phyloP scores from a whole-genome alignment of 305 asterid species.

The Fraxinus albicans region DNA sequence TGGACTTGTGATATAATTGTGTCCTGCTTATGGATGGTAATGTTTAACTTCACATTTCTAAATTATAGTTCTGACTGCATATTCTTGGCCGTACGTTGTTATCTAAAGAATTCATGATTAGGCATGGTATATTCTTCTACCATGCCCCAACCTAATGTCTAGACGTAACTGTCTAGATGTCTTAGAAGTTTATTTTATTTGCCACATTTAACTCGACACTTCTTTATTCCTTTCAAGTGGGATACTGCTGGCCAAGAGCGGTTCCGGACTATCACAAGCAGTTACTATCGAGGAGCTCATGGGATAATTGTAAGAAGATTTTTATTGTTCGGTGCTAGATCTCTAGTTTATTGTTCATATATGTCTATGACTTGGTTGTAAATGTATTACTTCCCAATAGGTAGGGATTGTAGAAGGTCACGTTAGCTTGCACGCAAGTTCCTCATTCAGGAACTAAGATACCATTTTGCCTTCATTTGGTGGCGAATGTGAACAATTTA shows the following conservation, averaged over 20 bases:
- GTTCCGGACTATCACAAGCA: slow-evolving; percentile 94
- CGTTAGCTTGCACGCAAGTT: not conserved
- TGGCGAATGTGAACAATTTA: not conserved
- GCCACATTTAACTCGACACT: slow-evolving; percentile 6
- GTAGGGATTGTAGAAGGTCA: not conserved
- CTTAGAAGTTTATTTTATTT: not conserved
- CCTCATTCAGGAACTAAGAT: not conserved
- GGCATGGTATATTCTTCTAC: not conserved
- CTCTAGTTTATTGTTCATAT: slow-evolving; percentile 1
- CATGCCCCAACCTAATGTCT: not conserved
- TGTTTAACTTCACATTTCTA: not conserved
- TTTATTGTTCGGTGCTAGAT: slow-evolving; percentile 7
- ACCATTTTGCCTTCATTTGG: not conserved
- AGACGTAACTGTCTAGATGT: not conserved
- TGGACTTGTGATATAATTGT: not conserved
- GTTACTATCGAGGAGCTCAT: slow-evolving; percentile 96
- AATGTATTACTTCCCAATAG: not conserved
- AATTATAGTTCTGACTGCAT: not conserved
- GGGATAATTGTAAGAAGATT: slow-evolving; percentile 80
- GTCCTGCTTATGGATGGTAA: not conserved
- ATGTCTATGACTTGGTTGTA: not conserved
- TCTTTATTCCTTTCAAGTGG: slow-evolving; percentile 58
- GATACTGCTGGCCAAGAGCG: slow-evolving; percentile 99
- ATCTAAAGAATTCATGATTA: not conserved
- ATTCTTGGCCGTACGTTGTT: not conserved